Conservation (phyloP, 129 eudicot genomes). For the Tagetes patula region DNA sequence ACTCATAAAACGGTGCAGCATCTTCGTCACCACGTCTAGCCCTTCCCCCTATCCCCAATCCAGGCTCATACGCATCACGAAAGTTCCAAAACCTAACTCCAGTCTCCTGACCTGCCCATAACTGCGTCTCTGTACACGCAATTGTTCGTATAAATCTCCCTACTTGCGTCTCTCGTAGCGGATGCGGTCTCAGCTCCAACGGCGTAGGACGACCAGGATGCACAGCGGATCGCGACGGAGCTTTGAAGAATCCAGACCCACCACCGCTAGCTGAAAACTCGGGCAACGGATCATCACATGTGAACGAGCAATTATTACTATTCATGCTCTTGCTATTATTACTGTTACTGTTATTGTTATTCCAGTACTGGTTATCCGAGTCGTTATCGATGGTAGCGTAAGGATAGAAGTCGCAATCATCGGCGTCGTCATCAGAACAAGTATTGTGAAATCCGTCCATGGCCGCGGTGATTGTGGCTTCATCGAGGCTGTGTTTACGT, state of each 20-base stretch:
- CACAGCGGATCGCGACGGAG: slow-evolving; percentile 74
- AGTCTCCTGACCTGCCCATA: slow-evolving; percentile 94
- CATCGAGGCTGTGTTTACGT: slow-evolving; percentile 93
- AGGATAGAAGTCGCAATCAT: slow-evolving; percentile 41
- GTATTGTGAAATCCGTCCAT: slow-evolving; percentile 26
- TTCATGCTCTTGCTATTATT: not conserved
- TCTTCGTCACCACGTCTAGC: slow-evolving; percentile 88
- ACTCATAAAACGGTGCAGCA: slow-evolving; percentile 83
- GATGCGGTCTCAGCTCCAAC: slow-evolving; percentile 90
- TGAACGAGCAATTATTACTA: not conserved
- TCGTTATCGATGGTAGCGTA: slow-evolving; percentile 40
- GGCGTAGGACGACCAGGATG: slow-evolving; percentile 82
- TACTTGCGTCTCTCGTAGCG: slow-evolving; percentile 89
- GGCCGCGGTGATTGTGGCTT: slow-evolving; percentile 31
- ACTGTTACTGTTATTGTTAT: not conserved
- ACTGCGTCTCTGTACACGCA: slow-evolving; percentile 77
- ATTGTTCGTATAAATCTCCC: slow-evolving; percentile 79
- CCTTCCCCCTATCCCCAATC: slow-evolving; percentile 66
- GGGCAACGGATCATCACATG: slow-evolving; percentile 42
- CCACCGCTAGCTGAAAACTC: slow-evolving; percentile 69
- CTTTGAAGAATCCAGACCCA: slow-evolving; percentile 65
- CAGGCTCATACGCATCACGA: slow-evolving; percentile 67
- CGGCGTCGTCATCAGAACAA: slow-evolving; percentile 17
- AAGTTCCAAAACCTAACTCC: slow-evolving; percentile 94
- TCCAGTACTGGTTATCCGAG: not conserved